Evolutionary conservation across 495 filamentous ascomycete genomes (phyloP).

Genomic region (Pyrenula massariospora): DNA sequence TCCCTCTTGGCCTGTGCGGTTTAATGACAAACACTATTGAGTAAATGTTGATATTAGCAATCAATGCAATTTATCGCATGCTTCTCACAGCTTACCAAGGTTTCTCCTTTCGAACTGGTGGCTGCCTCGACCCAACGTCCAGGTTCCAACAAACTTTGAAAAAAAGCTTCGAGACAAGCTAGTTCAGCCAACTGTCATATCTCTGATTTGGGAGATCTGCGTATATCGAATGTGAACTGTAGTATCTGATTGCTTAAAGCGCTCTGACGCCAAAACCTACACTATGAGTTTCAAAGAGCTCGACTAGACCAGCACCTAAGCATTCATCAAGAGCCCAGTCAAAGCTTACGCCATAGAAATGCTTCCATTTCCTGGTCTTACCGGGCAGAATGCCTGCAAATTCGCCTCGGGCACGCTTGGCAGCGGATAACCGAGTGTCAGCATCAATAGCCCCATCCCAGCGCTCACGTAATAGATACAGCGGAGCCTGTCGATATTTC

Average conservation of each 20-base stretch:
- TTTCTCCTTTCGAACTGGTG: too few relatives aligned
- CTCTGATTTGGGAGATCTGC: too few relatives aligned
- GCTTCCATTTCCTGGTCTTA: slow-evolving; percentile 68
- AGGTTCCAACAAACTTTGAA: too few relatives aligned
- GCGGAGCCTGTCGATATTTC: slow-evolving; percentile 50
- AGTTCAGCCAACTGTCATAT: too few relatives aligned
- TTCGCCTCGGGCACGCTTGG: slow-evolving; percentile 56
- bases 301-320: slow-evolving; percentile 66
- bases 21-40: too few relatives aligned
- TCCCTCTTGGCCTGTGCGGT: too few relatives aligned
- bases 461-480: slow-evolving; percentile 55
- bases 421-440: slow-evolving; percentile 40
- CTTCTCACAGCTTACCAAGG: too few relatives aligned
- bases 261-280: slow-evolving; percentile 62
- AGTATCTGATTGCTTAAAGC: slow-evolving; percentile 25
- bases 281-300: slow-evolving; percentile 75
- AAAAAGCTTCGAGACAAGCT: too few relatives aligned
- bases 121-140: too few relatives aligned
- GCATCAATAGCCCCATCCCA: slow-evolving; percentile 69
- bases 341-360: slow-evolving; percentile 64
- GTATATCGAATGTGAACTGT: too few relatives aligned
- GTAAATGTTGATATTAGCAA: too few relatives aligned
- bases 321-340: slow-evolving; percentile 71
- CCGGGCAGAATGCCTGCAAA: slow-evolving; percentile 60
- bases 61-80: too few relatives aligned